Evolutionary conservation across 371 early-diverging fungal genomes (phyloP), one percentile per base, ranked within the genome.

Genomic region (Catenaria anguillulae): DNA sequence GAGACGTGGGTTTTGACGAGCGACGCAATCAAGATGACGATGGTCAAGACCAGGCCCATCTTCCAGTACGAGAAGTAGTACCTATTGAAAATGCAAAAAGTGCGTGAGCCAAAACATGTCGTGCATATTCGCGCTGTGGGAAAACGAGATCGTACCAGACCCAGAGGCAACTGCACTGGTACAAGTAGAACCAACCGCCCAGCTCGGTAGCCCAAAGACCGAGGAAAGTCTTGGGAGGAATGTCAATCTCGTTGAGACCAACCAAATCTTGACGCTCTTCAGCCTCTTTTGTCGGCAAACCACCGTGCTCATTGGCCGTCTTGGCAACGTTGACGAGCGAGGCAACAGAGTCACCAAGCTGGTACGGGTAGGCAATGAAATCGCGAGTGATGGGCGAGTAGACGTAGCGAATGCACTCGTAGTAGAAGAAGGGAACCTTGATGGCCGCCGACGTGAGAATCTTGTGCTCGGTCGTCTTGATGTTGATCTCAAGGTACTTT

Each of bases 121-220:
- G n/a, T n/a, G n/a, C n/a, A n/a, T n/a, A n/a, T n/a, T n/a, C n/a
- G n/a, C n/a, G n/a, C n/a, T n/a, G n/a, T n/a, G n/a, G n/a, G n/a
- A n/a, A n/a, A n/a, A n/a, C n/a, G n/a, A n/a, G n/a, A n/a, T n/a
- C 40, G 40, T 17, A 40, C 58, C 58, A 58, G 31, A 58, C 58
- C 43, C 36, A 58, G 12, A 58, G 58, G 42, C 58, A 58, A 10
- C 17, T 15, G 35, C 58, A 34, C 34, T 58, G 58, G 58, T 58
- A 58, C 29, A 58, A 24, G 42, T 58, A 58, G 36, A 58, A 42
- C 52, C 52, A 50, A 31, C 52, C 52, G 19, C 29, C 26, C 6
- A 50, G 8, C 29, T 50, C 52, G 29, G 26, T 12, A 13, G 52
- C 31, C 52, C 52, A 50, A 26, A 50, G 52, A 17, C 23, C 31